Base-by-base conservation (phyloP, 148 eudicot genomes). In the Linanthus parryae region DNA sequence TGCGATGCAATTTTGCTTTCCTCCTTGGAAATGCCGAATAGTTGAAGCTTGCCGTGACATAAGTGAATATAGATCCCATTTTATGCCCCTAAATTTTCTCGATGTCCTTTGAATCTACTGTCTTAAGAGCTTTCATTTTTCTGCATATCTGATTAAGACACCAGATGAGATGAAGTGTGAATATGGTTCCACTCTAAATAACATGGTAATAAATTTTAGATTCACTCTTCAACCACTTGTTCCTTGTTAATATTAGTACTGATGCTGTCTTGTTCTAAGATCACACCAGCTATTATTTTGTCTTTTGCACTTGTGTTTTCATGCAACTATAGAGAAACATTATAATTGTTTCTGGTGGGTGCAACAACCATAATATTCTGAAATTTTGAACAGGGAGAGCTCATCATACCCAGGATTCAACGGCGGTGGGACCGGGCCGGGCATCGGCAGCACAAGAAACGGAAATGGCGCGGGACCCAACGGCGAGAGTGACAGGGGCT, bases 351-450 rank as follows among this genome's bases (percentile, higher is more conserved):
- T 23, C 28, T 16, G 18, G 29, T 51, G 20, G 23, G 10, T 31
- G 19, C 18, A 20, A 16, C 6, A 17, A 17, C 30, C 23, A 41
- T 25, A 19, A 30, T 26, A 2, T 37, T 22, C 22, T 15, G 1
- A 13, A 35, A 26, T 44, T 35, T 23, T 57, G 37, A 31, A 8
- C 56, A 59, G 64, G 56, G 64, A 24, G 43, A 9, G 57, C 12
- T n/a, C 23, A 7, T 52, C 57, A 1, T 21, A 52, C 57, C 57
- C 57, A 4, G 57, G 44, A 36, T 36, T 37, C 43, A 24, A 42
- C 11, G 56, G 63, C n/a, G 31, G 46, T 1, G 48, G 64, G 2
- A 39, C 44, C 31, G 9, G 2, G 14, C 7, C 56, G 1, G 27
- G 63, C 20, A 9, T 4, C 29, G 2, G 34, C 3, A 21, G 19